These are phyloP conservation scores for Ogataea pini DNA, from an alignment of 805 yeast species.

Conservation along the genomic window DNA sequence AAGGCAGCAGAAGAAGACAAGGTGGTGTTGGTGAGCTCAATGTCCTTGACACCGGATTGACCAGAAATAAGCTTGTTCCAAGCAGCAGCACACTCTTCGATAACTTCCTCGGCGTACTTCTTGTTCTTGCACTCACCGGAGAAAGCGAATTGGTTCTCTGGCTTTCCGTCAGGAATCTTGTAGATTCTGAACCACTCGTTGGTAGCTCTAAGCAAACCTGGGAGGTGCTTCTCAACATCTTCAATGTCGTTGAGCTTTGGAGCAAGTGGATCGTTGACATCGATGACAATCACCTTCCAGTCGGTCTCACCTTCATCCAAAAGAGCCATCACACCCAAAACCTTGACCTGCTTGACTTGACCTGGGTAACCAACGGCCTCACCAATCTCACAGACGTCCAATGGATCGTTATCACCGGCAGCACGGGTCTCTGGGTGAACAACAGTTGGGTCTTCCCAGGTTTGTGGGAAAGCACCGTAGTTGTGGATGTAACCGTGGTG, in stretches of 20 bases:
- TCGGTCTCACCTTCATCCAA: conserved; percentile 91
- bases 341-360: conserved; percentile 83
- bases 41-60: conserved; percentile 60
- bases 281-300: conserved; percentile 91
- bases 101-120: conserved; percentile 80
- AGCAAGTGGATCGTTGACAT: conserved; percentile 86
- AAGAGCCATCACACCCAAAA: conserved; percentile 90
- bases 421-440: conserved; percentile 65
- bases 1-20: conserved; percentile 56
- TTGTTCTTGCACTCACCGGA: conserved; percentile 88
- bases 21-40: conserved; percentile 76
- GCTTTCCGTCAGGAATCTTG: conserved; percentile 98
- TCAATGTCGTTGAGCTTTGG: conserved; percentile 83
- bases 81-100: conserved; percentile 79
- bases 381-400: conserved; percentile 85
- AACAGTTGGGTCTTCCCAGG: conserved; percentile 76
- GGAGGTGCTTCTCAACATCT: conserved; percentile 86
- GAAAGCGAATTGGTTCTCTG: conserved; percentile 95
- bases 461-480: conserved; percentile 98
- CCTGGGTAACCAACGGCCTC: conserved; percentile 65
- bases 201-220: conserved; percentile 91
- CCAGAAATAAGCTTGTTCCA: conserved; percentile 79
- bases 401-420: conserved; percentile 83
- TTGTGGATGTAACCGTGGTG: conserved; percentile 98
- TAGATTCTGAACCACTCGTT: conserved; percentile 98